Conservation (phyloP, 2,329 filamentous ascomycete genomes). For the Cladorrhinum sp. region DNA sequence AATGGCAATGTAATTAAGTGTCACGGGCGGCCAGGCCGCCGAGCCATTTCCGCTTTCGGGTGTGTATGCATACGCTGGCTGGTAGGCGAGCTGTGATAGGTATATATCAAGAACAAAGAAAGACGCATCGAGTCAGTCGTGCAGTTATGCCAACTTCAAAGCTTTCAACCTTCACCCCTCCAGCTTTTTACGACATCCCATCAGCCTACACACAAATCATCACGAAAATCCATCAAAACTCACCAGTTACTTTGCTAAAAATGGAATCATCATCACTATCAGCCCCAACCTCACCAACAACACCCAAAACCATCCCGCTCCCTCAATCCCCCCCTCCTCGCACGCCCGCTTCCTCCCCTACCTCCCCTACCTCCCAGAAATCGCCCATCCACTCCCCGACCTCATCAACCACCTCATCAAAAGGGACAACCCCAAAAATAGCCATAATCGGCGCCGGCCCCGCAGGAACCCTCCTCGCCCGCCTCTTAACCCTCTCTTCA, state of each 20-base stretch:
- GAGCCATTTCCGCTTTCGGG: background rate
- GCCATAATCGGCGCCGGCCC: constrained; percentile 50
- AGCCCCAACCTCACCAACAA: background rate
- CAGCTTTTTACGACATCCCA: no score
- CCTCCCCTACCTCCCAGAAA: no score
- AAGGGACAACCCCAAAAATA: constrained; percentile 31
- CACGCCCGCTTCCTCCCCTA: background rate
- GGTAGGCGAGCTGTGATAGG: no score
- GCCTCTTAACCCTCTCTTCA: constrained; percentile 46
- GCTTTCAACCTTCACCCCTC: background rate
- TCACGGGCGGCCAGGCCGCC: background rate
- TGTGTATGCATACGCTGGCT: background rate
- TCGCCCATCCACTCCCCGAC: background rate
- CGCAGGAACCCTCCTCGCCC: constrained; percentile 49
- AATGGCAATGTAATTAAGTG: background rate
- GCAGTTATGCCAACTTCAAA: background rate
- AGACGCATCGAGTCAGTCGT: background rate
- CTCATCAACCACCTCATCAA: background rate
- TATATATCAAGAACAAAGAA: background rate
- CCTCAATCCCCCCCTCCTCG: background rate
- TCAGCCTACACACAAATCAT: no score
- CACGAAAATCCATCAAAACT: background rate
- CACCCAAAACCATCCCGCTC: background rate
- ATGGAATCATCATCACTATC: no score
- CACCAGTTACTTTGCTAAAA: no score